phyloP scores from a whole-genome alignment of 73 alveolate genomes.

The Paramecium bursaria region DNA sequence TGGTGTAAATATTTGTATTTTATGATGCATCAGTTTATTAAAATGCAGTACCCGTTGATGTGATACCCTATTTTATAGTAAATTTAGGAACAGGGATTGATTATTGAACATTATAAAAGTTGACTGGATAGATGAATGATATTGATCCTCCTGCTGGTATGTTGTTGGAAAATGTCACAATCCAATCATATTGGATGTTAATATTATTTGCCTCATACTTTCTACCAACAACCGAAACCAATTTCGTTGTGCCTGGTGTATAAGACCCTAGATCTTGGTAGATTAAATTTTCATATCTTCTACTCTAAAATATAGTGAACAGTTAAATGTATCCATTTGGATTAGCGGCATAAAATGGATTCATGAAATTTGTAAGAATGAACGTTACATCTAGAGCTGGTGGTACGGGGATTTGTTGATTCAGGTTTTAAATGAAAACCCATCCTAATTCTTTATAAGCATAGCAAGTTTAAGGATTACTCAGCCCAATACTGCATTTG shows the following conservation, averaged over 20 bases:
- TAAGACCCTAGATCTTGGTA: constrained; percentile 20
- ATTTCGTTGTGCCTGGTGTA: constrained; percentile 31
- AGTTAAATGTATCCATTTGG: constrained; percentile 7
- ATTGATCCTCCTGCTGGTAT: constrained; percentile 53
- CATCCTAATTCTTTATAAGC: constrained; percentile 62
- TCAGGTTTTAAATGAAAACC: not conserved
- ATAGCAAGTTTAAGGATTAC: constrained; percentile 7
- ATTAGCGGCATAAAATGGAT: constrained; percentile 54
- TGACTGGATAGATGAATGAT: constrained; percentile 35
- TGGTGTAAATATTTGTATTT: not conserved
- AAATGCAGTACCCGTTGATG: not conserved
- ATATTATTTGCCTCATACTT: constrained; percentile 44
- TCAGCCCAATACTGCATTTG: constrained; percentile 25
- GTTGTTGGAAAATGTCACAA: constrained; percentile 19
- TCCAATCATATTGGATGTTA: constrained; percentile 52
- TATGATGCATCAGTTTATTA: not conserved
- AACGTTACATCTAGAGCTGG: constrained; percentile 39
- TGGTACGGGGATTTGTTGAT: constrained; percentile 7
- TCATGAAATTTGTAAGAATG: constrained; percentile 10
- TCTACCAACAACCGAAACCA: constrained; percentile 10
- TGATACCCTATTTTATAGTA: constrained; percentile 8
- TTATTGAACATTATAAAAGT: constrained; percentile 15
- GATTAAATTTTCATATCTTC: constrained; percentile 7
- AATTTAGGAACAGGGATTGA: not conserved
- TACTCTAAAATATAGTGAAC: not conserved